Evolutionary conservation across 2,329 filamentous ascomycete species (phyloP), one percentile per base, ranked within the genome.

Genomic region (Colletotrichum chrysophilum): DNA sequence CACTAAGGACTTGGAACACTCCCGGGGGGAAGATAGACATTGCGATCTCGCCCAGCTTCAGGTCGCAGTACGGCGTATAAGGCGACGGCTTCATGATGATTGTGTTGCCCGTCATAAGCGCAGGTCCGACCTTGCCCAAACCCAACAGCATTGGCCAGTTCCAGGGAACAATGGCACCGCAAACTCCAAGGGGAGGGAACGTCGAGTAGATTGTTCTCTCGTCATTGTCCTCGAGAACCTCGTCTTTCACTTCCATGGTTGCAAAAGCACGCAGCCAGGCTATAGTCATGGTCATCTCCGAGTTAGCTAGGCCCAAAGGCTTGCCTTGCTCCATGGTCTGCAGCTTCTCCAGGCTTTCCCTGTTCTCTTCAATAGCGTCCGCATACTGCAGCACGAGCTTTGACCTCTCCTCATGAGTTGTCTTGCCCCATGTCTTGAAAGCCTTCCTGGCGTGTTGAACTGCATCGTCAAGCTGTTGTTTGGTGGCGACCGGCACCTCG

Each of bases 21-120:
- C 92, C 92, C 0, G 90, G 88, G 2, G 91, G 91, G 82, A 93
- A 91, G 82, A 92, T 84, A n/a, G 87, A 80, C 74, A 89, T 86
- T 0, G 87, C 90, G 4, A 93, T 80, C 82, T 93, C 91, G 18
- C 86, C 88, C 21, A 92, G 79, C 81, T 93, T 93, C 48, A 94
- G 84, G 7, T 85, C 84, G 3, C 86, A 87, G 81, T 92, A 92
- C 0, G 90, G 90, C 0, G 91, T 91, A 80, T 88, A 91, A 0
- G 89, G 89, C 5, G 89, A 91, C 4, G 89, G 89, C 82, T 92
- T 92, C 77, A 91, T 81, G 70, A 92, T 90, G 60, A 92, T 82
- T 9, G 83, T 82, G 77, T 91, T 91, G 18, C 90, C 90, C 0
- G 91, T 90, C 62, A 92, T 78, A 1, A 93, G 79, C 3, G 90